A percentile compares a stretch with the other conserved stretches of the same genome.
phyloP scores from a whole-genome alignment of 192 early-diverging fungal genomes.

The Coemansia sp. region DNA sequence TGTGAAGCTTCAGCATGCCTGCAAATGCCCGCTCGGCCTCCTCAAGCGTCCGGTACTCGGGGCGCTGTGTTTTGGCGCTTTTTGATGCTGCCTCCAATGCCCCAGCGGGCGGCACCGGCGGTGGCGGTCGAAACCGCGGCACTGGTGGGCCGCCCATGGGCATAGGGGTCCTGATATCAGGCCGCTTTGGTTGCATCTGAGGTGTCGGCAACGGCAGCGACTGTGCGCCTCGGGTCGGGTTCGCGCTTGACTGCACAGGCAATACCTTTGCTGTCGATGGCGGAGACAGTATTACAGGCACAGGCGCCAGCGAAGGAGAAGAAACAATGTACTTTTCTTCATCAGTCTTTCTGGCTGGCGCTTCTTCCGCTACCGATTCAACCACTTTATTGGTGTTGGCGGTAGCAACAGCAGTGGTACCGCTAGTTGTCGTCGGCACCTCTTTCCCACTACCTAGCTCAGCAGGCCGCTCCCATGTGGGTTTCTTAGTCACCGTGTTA shows the following conservation, averaged over 20 bases:
- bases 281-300: not conserved
- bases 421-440: not conserved
- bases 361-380: not conserved
- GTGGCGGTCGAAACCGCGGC: constrained; percentile 10
- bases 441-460: constrained; percentile 43
- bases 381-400: not conserved
- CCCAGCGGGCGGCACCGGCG: constrained; percentile 13
- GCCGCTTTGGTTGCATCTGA: not conserved
- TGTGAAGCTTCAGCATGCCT: constrained; percentile 67
- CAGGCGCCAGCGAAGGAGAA: not conserved
- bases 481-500: constrained; percentile 72
- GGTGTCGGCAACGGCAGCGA: not conserved
- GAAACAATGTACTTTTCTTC: not conserved
- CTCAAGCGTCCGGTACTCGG: constrained; percentile 73
- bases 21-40: constrained; percentile 81
- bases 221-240: not conserved
- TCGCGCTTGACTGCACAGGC: not conserved
- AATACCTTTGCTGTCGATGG: not conserved
- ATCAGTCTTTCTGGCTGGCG: not conserved
- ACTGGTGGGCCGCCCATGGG: not conserved
- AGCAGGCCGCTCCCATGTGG: constrained; percentile 83
- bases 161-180: too few relatives aligned
- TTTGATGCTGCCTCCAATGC: not conserved
- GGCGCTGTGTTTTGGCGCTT: constrained; percentile 14
- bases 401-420: not conserved